Evolutionary conservation across 805 yeast genomes (phyloP), one percentile per base, ranked within the genome.

Genomic region (Candida loeiensis): DNA sequence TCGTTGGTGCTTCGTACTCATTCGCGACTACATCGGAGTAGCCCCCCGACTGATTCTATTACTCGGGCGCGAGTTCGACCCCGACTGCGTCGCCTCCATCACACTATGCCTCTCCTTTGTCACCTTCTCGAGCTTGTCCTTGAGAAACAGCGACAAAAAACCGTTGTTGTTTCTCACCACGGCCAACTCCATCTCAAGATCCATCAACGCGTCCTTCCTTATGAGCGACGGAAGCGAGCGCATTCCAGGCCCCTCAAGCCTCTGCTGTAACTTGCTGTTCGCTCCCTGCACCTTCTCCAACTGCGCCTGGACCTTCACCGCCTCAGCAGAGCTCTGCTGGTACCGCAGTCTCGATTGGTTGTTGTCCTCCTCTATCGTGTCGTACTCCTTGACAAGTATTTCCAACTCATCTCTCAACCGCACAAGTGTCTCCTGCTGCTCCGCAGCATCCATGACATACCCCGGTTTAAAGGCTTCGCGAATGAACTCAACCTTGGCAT

Each of bases 31-130:
- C 41, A 59, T 50, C 12, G 73, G 73, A 1, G 73, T 68, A 3
- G 69, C 45, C 6, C 66, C 70, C 28, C 74, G 49, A 47, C 73
- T 66, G 4, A 63, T 54, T 34, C 72, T 51, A 44, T 60, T 63
- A 34, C 53, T 59, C 7, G 63, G 61, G 19, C 73, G 47, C 36
- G 60, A 53, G 34, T 52, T 50, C 1, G 67, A 51, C 2, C 65
- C 64, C 12, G 57, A 43, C 9, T 49, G 46, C 2, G 61, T 48
- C 15, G 50, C 44, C 22, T 67, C 72, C 37, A 65, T 40, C 12
- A 61, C 41, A 7, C 47, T 35, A 14, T 52, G 59, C 29, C 73
- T 53, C 46, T 68, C 73, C 44, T 55, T 58, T 6, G 61, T 52
- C 14, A 66, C 36, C 45, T 58, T 58, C 30, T 66, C 71, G 18